Conservation (phyloP, 345 rosid species). For the Dipteronia dyeriana region DNA sequence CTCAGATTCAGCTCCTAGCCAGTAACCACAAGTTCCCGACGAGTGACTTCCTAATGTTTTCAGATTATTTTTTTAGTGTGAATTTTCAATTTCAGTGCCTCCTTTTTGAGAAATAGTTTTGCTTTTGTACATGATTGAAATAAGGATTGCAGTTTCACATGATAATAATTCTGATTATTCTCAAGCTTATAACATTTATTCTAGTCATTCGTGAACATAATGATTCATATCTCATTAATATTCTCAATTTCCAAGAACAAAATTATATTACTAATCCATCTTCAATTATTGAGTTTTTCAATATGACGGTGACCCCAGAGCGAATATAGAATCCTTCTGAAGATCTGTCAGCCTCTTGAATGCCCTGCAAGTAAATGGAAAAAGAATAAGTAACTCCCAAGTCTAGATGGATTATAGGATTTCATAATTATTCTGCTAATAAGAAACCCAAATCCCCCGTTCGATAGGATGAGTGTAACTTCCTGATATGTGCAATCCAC, state of each 20-base stretch:
- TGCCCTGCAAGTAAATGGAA: constrained; percentile 47
- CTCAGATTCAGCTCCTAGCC: background rate
- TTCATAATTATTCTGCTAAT: background rate
- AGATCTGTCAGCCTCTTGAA: constrained; percentile 89
- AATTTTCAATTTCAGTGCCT: background rate
- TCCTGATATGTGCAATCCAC: background rate
- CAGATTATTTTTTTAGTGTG: background rate
- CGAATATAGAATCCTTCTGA: constrained; percentile 85
- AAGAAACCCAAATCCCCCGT: background rate
- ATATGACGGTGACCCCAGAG: constrained; percentile 63
- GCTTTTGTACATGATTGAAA: background rate
- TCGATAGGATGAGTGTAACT: background rate
- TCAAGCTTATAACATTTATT: background rate
- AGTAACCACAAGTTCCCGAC: background rate
- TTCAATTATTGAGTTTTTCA: constrained; percentile 61
- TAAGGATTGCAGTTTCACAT: background rate
- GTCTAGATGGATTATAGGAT: background rate
- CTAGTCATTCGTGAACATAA: background rate
- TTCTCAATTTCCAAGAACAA: constrained; percentile 11
- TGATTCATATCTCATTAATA: background rate
- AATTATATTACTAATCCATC: constrained; percentile 68
- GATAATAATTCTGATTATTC: background rate
- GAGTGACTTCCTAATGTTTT: constrained; percentile 7
- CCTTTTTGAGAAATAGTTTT: background rate
- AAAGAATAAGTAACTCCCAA: constrained; percentile 6